phyloP scores from a whole-genome alignment of 192 early-diverging fungal species.

The Cetraspora pellucida region DNA sequence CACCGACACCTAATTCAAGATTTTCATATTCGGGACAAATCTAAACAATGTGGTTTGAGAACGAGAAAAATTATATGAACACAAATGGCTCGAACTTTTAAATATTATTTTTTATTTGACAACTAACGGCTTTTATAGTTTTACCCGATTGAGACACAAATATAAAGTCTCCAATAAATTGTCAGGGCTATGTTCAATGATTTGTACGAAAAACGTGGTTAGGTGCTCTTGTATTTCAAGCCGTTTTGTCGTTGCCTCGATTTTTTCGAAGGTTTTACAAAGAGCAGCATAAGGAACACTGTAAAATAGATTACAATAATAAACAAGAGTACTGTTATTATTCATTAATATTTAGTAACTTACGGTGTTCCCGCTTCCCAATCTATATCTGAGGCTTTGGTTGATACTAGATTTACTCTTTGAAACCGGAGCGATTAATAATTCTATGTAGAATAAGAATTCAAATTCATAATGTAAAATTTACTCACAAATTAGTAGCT shows the following conservation, averaged over 20 bases:
- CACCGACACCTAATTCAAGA: constrained; percentile 94
- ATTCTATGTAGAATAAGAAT: too few relatives aligned
- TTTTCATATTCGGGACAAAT: constrained; percentile 93
- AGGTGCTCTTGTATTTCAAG: constrained; percentile 74
- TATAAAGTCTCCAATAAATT: constrained; percentile 79
- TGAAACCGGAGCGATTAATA: too few relatives aligned
- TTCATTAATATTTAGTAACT: too few relatives aligned
- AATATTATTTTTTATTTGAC: background rate
- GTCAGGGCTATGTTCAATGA: constrained; percentile 67
- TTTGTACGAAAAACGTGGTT: constrained; percentile 67
- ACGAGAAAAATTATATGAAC: background rate
- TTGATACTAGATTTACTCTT: too few relatives aligned
- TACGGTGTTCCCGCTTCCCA: too few relatives aligned
- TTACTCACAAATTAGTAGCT: too few relatives aligned
- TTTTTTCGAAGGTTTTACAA: constrained; percentile 87
- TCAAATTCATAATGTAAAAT: too few relatives aligned
- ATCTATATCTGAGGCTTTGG: too few relatives aligned
- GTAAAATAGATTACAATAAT: background rate
- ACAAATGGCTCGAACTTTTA: background rate
- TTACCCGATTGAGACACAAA: constrained; percentile 87
- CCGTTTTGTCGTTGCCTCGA: constrained; percentile 89
- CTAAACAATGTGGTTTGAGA: constrained; percentile 41
- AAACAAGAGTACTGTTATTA: too few relatives aligned
- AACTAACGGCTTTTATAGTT: background rate
- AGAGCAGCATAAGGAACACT: constrained; percentile 83